Evolutionary conservation across 2,329 filamentous ascomycete species (phyloP).

Genomic region (Colletotrichum brevisporum): DNA sequence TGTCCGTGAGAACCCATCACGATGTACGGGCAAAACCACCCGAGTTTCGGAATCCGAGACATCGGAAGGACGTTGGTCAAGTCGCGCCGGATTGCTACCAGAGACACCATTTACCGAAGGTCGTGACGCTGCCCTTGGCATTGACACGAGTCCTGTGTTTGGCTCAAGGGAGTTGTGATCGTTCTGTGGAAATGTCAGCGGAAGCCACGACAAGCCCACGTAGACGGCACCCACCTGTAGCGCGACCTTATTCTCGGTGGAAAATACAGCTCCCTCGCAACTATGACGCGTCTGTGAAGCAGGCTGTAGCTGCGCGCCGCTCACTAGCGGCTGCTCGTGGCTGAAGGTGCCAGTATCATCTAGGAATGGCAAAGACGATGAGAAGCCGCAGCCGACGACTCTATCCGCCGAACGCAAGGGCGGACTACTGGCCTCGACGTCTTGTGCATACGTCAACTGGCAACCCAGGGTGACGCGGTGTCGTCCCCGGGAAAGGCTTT

Average conservation of each 20-base stretch:
- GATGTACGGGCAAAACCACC: neutral
- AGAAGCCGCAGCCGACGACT: neutral
- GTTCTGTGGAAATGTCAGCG: neutral
- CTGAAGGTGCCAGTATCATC: neutral
- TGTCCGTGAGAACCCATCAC: neutral
- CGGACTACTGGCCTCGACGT: neutral
- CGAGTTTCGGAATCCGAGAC: neutral
- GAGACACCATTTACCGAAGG: neutral
- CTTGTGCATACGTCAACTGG: neutral
- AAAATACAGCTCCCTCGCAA: neutral
- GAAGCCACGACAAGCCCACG: neutral
- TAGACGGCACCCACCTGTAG: neutral
- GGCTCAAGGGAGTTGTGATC: neutral
- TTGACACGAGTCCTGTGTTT: neutral
- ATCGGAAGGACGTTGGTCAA: neutral
- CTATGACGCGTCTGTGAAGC: neutral
- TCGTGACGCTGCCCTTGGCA: neutral
- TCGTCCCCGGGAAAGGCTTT: neutral
- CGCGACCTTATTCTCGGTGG: neutral
- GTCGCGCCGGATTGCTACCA: neutral
- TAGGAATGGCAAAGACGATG: neutral
- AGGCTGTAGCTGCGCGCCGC: neutral
- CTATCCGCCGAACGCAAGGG: neutral
- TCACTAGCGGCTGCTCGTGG: neutral
- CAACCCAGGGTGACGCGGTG: neutral